Evolutionary conservation across 495 filamentous ascomycete species (phyloP), one percentile per base, ranked within the genome.

Genomic region (Rostrohypoxylon terebratum): DNA sequence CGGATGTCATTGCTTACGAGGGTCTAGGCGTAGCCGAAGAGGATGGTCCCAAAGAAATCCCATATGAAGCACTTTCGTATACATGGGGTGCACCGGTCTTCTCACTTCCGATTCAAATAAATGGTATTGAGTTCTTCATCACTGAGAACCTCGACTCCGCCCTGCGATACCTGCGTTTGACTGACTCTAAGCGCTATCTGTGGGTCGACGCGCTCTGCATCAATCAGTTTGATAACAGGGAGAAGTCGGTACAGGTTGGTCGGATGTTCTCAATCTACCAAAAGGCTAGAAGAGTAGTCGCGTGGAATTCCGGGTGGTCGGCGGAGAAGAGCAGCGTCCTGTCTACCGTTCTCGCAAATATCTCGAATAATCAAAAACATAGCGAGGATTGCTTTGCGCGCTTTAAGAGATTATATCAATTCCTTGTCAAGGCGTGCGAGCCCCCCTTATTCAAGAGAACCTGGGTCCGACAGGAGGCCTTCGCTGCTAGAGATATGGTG

Each of bases 131-230:
- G 13, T 55, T 72, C 31, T 61, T 62, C 55, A 40, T 72, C n/a
- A 72, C 69, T 11, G 62, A 61, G 21, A 72, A 72, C 48, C 63
- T 72, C 38, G 66, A 62, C n/a, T 54, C 57, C 14, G 66, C 66
- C 21, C 34, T 68, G 10, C 66, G 66, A n/a, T 47, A 68, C 38
- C 48, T 68, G 1, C 66, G 66, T 25, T 21, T 68, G 9, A 18
- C 21, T 36, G 36, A 47, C 42, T 25, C 36, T n/a, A 34, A 55
- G 16, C 57, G 66, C 2, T 68, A 68, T 20, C 40, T 75, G 40
- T 79, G 77, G 77, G 73, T 79, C 23, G 77, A 77, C 55, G 63
- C 73, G 21, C 45, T 79, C 9, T 79, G 77, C 54, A 73, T 79
- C 53, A 72, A 79, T 42, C 77, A 79, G 23, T 57, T 58, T 21